phyloP scores from a whole-genome alignment of 805 yeast species.

The Wickerhamiella slavikovae region DNA sequence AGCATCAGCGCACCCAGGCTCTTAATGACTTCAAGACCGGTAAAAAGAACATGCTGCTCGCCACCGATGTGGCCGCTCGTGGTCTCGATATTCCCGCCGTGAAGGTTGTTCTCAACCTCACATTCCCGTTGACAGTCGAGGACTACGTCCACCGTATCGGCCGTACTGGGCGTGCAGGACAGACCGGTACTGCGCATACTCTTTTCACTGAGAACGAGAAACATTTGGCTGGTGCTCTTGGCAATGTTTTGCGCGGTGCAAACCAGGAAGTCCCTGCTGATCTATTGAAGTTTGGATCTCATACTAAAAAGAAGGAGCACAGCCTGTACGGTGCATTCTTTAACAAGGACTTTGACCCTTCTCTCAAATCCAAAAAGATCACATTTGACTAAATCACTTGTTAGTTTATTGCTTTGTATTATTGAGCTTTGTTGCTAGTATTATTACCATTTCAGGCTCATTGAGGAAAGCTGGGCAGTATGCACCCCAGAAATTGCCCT shows the following conservation, averaged over 20 bases:
- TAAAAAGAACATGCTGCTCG: conserved; percentile 51
- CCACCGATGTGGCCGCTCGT: conserved; percentile 97
- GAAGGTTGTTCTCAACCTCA: conserved; percentile 80
- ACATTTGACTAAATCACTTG: conserved; percentile 34
- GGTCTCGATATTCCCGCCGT: conserved; percentile 97
- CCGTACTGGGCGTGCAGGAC: conserved; percentile 96
- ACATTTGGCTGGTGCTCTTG: conserved; percentile 83
- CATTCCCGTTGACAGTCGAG: conserved; percentile 91
- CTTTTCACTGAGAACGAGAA: conserved; percentile 92
- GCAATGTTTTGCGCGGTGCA: conserved; percentile 84
- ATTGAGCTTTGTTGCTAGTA: no score
- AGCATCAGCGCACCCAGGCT: conserved; percentile 79
- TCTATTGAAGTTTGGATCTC: conserved; percentile 85
- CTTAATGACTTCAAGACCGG: conserved; percentile 72
- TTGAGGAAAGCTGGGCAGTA: no score
- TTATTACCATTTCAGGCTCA: no score
- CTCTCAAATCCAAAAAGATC: conserved; percentile 68
- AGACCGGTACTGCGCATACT: conserved; percentile 85
- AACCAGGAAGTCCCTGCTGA: conserved; percentile 92
- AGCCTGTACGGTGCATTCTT: conserved; percentile 96
- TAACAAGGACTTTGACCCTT: conserved; percentile 78
- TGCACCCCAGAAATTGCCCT: no score
- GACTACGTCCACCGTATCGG: conserved; percentile 96
- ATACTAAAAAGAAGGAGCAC: conserved; percentile 93
- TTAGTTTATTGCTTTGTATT: neutral